Evolutionary conservation across 179 eudicot species (phyloP).

Genomic region (Heliamphora pulchella): DNA sequence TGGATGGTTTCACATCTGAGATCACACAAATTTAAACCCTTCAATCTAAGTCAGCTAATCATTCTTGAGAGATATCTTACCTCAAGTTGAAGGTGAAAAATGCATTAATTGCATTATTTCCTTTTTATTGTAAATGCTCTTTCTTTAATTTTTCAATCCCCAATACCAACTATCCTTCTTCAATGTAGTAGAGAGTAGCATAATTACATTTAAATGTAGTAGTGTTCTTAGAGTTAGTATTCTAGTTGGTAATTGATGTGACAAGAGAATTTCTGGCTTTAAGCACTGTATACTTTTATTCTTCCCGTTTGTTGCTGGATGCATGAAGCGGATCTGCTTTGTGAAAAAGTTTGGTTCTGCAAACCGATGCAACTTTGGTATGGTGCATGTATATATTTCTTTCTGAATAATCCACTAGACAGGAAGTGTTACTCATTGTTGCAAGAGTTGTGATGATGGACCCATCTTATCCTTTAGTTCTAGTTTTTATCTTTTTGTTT

Average conservation of each 20-base stretch:
- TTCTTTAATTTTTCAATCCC: not conserved
- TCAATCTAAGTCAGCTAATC: too few relatives aligned
- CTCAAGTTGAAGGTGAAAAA: not conserved
- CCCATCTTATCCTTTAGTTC: not conserved
- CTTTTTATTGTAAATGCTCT: not conserved
- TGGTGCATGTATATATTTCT: not conserved
- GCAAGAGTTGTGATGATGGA: not conserved
- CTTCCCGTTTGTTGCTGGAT: not conserved
- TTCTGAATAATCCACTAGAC: not conserved
- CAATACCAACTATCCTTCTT: not conserved
- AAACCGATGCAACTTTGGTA: not conserved
- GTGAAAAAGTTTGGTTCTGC: not conserved
- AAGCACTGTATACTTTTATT: not conserved
- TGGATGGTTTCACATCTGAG: not conserved
- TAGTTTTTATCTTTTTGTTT: not conserved
- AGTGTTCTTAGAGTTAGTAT: not conserved
- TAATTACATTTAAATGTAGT: not conserved
- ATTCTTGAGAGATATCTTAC: not conserved
- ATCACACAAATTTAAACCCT: not conserved
- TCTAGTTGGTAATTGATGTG: not conserved
- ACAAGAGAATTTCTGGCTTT: not conserved
- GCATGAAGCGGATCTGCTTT: not conserved
- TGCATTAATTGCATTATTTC: not conserved
- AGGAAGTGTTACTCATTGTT: not conserved
- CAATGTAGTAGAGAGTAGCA: not conserved